Evolutionary conservation across 2,329 filamentous ascomycete species (phyloP), one percentile per base, ranked within the genome.

Genomic region (Coccinonectria pachysandricola): DNA sequence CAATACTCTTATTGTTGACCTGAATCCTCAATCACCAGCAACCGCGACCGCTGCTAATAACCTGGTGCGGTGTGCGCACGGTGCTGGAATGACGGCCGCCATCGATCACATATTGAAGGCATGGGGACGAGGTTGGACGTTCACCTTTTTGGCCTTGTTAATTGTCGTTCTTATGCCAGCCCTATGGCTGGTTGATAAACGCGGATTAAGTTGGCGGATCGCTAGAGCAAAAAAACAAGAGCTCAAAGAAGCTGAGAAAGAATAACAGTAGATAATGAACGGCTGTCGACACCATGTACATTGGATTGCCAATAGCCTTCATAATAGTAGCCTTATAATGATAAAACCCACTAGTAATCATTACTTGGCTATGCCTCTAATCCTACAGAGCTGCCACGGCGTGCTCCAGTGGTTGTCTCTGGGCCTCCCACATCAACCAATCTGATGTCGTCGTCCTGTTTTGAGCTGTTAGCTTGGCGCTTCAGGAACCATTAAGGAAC

Each of bases 391-490:
- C 75, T 39, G 73, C 65, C 33, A 78, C 65, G 7, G 78, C 75
- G 36, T 65, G 59, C 50, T 87, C 80, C 36, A 80, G 43, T 10
- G 79, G 70, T 39, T 75, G 66, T 48, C 82, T 70, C 51, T 81
- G 75, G 11, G 68, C 66, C 54, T 98, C 91, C 91, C 91, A 98
- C 30, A 88, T 88, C 46, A 98, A 64, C 91, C 91, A 98, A 56
- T 98, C 91, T 40, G 86, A 94, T 52, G 85, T 77, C 33, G 91
- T 96, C 28, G 91, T 98, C 45, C 83, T 91, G 39, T 34, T n/a
- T n/a, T n/a, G n/a, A n/a, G n/a, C n/a, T n/a, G n/a, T n/a, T n/a
- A n/a, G n/a, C n/a, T n/a, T n/a, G n/a, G n/a, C n/a, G n/a, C n/a
- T n/a, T n/a, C n/a, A n/a, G n/a, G n/a, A n/a, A n/a, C n/a, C n/a